These are phyloP conservation scores for Rhizoclosmatium globosum DNA, from an alignment of 192 early-diverging fungal genomes.

Conservation along the genomic window DNA sequence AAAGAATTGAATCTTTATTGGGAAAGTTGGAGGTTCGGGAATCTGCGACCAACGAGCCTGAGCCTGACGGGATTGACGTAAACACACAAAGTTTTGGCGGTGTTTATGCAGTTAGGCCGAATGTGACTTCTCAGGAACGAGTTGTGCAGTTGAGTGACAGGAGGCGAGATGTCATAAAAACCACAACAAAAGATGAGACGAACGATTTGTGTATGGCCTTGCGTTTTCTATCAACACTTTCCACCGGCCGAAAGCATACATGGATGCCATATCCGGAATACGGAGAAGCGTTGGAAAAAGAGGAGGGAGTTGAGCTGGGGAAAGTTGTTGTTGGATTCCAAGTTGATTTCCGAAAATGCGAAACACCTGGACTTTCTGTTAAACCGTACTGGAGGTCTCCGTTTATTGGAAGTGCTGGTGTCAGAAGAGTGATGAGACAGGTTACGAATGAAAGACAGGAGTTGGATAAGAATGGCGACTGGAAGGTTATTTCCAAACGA, in stretches of 20 bases:
- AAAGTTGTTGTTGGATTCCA: background rate
- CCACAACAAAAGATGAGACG: background rate
- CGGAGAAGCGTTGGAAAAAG: background rate
- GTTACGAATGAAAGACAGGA: too few relatives aligned
- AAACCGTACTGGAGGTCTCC: background rate
- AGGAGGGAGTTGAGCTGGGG: slow-evolving; percentile 2
- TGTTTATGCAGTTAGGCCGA: too few relatives aligned
- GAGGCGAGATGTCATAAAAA: background rate
- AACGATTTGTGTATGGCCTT: slow-evolving; percentile 2
- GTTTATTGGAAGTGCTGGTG: background rate
- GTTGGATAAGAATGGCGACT: too few relatives aligned
- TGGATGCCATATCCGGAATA: slow-evolving; percentile 9
- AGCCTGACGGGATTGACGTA: too few relatives aligned
- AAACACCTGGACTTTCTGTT: background rate
- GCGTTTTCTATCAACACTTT: slow-evolving; percentile 3
- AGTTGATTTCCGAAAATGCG: background rate
- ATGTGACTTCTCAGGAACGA: too few relatives aligned
- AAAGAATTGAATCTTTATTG: too few relatives aligned
- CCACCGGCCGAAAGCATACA: slow-evolving; percentile 3
- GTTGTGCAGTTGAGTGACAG: background rate
- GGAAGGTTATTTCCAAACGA: too few relatives aligned
- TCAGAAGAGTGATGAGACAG: too few relatives aligned
- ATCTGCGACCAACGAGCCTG: too few relatives aligned
- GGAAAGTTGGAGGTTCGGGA: too few relatives aligned
- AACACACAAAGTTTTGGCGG: too few relatives aligned